A percentile compares a stretch with the other conserved stretches of the same genome.
phyloP scores from a whole-genome alignment of 2,329 filamentous ascomycete genomes.

The Penicillium rolfsii region DNA sequence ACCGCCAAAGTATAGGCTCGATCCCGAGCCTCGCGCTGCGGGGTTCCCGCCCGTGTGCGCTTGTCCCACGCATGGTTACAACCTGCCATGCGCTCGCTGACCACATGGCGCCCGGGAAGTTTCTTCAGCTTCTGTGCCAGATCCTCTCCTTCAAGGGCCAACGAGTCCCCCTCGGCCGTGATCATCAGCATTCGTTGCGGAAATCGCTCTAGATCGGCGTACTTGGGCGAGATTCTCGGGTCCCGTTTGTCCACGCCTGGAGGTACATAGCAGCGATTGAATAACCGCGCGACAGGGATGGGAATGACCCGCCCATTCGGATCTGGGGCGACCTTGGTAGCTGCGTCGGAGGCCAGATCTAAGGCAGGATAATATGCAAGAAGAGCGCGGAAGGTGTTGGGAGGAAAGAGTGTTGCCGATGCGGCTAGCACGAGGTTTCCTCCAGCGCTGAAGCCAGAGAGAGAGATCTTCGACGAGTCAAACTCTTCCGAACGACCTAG shows the following conservation, averaged over 20 bases:
- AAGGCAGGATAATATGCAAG: conserved; percentile 40
- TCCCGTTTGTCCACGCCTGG: conserved; percentile 31
- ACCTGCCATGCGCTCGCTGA: conserved; percentile 39
- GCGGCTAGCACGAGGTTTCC: conserved; percentile 45
- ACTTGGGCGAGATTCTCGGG: conserved; percentile 39
- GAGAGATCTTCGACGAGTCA: conserved; percentile 37
- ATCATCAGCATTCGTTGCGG: conserved; percentile 37
- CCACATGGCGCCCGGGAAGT: conserved; percentile 29
- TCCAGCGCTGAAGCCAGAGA: conserved; percentile 51
- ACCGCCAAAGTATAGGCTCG: conserved; percentile 41
- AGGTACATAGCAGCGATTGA: conserved; percentile 37
- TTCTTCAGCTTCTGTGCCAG: conserved; percentile 32
- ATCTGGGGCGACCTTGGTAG: conserved; percentile 30
- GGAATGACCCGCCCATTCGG: conserved; percentile 29
- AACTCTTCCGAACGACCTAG: conserved; percentile 40
- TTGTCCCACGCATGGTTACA: conserved; percentile 49
- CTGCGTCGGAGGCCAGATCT: conserved; percentile 29
- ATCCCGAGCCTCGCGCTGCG: conserved; percentile 36
- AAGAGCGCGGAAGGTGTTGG: conserved; percentile 36
- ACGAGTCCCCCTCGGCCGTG: conserved; percentile 35
- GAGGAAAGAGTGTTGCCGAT: conserved; percentile 34
- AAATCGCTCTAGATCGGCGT: conserved; percentile 32
- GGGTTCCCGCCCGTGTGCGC: conserved; percentile 30
- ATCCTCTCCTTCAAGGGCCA: conserved; percentile 37
- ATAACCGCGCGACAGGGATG: conserved; percentile 31